Base-by-base conservation (phyloP, 164 flowering plant genomes). In the Echeveria elegans region DNA sequence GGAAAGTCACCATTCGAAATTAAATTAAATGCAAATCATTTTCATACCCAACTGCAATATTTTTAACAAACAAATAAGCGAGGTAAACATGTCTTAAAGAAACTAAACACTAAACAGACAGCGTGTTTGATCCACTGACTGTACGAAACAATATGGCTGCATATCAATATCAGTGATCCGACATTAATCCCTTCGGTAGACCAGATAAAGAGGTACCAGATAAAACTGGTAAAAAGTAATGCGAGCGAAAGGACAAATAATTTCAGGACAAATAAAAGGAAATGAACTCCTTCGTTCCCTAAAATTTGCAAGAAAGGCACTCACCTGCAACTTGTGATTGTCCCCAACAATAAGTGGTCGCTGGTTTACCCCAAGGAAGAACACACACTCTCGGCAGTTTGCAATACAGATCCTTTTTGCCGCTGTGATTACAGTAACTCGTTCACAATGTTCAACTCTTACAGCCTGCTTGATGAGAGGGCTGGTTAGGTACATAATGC, bases 391-490 rank as follows among this genome's bases (percentile, higher is more conserved):
- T 36, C 99, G 97, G 70, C 97, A 94, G 70, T 88, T 94, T 37
- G 97, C 97, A 78, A 94, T 87, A 77, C 90, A 87, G 43, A 89
- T 82, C 48, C 97, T 84, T 73, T 83, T 94, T 31, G 99, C 85
- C 36, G 93, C 96, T 30, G 84, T 69, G 72, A 91, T 87, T 62
- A 94, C 86, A 69, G 91, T 96, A 66, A 94, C 96, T 71, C 97
- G 79, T 76, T 94, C 99, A 81, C 99, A 94, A 72, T 94, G 99
- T 73, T 94, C 97, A 73, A 94, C 82, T 79, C 94, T 81, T 37
- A 88, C 83, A 67, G 96, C 95, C 99, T 94, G 79, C 37, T 53
- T 47, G 53, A 34, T 30, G 26, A 68, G 18, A 41, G 9, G 40
- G 28, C 7, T 56, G 11, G 32, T 56, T 26, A 56, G 61, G 7